Percentiles rank a stretch among this genome's conserved stretches.
Evolutionary conservation across 768 basidiomycete genomes (phyloP).

Genomic region (Serendipita sp.): DNA sequence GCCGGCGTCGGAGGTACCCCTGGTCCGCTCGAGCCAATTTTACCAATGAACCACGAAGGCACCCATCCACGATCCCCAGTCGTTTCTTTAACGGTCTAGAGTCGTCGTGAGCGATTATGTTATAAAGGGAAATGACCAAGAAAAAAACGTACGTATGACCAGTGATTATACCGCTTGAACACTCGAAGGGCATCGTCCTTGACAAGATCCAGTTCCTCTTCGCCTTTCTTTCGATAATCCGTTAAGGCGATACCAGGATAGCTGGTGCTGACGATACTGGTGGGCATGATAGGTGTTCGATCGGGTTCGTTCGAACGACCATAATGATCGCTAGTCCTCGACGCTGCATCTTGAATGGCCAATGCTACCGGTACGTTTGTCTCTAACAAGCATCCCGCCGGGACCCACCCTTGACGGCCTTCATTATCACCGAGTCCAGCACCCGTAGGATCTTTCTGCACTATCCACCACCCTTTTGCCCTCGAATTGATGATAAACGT

Average conservation of each 20-base stretch:
- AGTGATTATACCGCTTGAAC: constrained; percentile 96
- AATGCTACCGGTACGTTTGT: constrained; percentile 81
- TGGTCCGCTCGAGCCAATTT: constrained; percentile 36
- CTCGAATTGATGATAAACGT: constrained; percentile 87
- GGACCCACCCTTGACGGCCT: constrained; percentile 89
- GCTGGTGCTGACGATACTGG: constrained; percentile 90
- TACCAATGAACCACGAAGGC: constrained; percentile 95
- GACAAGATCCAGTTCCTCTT: constrained; percentile 75
- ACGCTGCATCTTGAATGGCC: constrained; percentile 68
- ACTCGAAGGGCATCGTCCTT: constrained; percentile 85
- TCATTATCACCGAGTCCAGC: constrained; percentile 65
- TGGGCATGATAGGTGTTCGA: constrained; percentile 71
- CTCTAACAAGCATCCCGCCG: constrained; percentile 91
- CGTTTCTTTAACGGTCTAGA: constrained; percentile 81
- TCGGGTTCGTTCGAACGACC: background rate
- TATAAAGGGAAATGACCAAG: constrained; percentile 1
- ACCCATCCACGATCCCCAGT: constrained; percentile 95
- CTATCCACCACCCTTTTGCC: constrained; percentile 99
- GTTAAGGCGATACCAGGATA: constrained; percentile 93
- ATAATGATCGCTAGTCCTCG: constrained; percentile 23
- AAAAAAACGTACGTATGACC: constrained; percentile 61
- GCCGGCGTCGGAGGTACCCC: constrained; percentile 29
- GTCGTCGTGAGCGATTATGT: constrained; percentile 7
- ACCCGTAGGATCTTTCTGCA: constrained; percentile 84
- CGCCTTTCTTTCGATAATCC: constrained; percentile 90